These are phyloP conservation scores for Glycine tomentella DNA, from an alignment of 306 rosid species.

Conservation along the genomic window DNA sequence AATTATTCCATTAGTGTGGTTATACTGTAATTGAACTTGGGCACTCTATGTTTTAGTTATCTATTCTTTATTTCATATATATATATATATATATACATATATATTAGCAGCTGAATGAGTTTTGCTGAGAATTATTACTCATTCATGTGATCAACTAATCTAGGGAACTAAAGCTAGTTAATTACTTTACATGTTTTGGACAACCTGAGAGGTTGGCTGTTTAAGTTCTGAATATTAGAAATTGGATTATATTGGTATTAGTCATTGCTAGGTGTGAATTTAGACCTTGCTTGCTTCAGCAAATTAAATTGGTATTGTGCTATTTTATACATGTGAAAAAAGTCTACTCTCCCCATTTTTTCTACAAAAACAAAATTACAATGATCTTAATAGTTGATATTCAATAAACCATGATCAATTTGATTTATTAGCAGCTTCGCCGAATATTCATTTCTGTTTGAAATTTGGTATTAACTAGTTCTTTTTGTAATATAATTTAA, in stretches of 20 bases:
- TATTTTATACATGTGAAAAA: background rate
- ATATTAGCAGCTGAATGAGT: constrained; percentile 1
- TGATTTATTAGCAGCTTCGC: constrained; percentile 13
- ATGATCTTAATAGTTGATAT: background rate
- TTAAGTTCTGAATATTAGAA: constrained; percentile 5
- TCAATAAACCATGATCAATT: background rate
- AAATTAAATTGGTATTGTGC: constrained; percentile 15
- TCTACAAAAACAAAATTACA: constrained; percentile 5
- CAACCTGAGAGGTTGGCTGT: background rate
- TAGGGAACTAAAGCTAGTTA: background rate
- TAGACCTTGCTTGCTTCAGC: background rate
- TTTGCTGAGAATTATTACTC: background rate
- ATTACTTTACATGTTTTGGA: background rate
- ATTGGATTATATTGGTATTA: constrained; percentile 29
- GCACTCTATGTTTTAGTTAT: background rate
- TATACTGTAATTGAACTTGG: constrained; percentile 10
- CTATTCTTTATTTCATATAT: constrained; percentile 12
- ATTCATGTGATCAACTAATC: background rate
- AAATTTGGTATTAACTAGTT: background rate
- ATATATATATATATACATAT: constrained; percentile 19
- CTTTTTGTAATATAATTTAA: background rate
- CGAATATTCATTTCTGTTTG: background rate
- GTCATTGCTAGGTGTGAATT: constrained; percentile 29
- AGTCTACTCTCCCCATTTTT: background rate
- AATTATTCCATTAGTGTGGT: constrained; percentile 17